Evolutionary conservation across 2,329 filamentous ascomycete genomes (phyloP).

Genomic region (Pseudogymnoascus sp.): DNA sequence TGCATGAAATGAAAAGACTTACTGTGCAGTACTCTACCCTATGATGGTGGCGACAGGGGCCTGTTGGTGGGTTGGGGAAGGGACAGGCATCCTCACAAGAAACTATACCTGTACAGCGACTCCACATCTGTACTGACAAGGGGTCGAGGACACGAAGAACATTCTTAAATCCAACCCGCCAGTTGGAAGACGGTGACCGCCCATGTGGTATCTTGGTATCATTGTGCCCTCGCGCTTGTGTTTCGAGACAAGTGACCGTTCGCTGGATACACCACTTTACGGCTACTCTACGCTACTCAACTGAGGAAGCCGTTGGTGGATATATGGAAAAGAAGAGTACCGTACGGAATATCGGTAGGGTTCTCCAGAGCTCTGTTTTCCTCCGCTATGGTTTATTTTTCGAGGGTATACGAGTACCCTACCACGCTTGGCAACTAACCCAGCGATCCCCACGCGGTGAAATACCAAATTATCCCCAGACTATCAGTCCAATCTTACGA

Average conservation of each 20-base stretch:
- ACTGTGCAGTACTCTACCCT: not conserved
- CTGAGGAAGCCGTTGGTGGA: not conserved
- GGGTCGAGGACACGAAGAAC: not conserved
- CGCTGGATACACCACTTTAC: not conserved
- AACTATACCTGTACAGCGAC: not conserved
- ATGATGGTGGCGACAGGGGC: not conserved
- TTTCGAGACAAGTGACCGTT: not conserved
- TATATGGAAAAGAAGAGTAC: not conserved
- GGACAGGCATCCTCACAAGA: not conserved
- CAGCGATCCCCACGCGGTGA: not conserved
- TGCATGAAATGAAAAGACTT: not conserved
- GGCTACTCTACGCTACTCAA: not conserved
- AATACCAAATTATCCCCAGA: not conserved
- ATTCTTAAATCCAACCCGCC: not conserved
- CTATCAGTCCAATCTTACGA: not conserved
- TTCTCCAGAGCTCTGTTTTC: not conserved
- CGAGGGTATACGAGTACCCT: not conserved
- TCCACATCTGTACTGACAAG: slow-evolving; percentile 1
- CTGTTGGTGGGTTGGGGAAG: not conserved
- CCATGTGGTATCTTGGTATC: not conserved
- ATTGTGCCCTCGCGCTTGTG: not conserved
- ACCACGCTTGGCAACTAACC: not conserved
- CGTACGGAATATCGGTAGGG: not conserved
- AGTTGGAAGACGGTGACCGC: not conserved
- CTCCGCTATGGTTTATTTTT: not conserved